Evolutionary conservation across 1,139 yeast genomes (phyloP).

Genomic region (Kodamaea alishanica): DNA sequence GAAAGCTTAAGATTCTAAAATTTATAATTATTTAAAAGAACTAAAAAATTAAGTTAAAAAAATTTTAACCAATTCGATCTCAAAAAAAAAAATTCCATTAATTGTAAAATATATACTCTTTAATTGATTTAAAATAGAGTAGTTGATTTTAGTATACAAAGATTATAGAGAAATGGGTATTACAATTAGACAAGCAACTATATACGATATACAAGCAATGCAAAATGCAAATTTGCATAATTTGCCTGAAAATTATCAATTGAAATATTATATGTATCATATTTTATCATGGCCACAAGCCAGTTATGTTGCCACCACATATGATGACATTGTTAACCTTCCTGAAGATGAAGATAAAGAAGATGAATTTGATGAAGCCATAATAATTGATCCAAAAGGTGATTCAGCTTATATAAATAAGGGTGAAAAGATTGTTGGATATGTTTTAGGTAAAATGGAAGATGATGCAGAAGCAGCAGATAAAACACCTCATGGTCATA

Average conservation of each 20-base stretch:
- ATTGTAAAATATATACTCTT: neutral
- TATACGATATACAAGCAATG: slow-evolving; percentile 87
- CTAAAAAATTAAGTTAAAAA: neutral
- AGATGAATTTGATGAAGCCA: slow-evolving; percentile 21
- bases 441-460: slow-evolving; percentile 94
- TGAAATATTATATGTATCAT: slow-evolving; percentile 92
- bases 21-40: neutral
- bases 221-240: slow-evolving; percentile 93
- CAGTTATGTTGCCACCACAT: slow-evolving; percentile 89
- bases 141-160: neutral
- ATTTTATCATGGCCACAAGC: slow-evolving; percentile 97
- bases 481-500: slow-evolving; percentile 84
- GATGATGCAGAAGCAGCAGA: slow-evolving; percentile 81
- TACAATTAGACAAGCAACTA: slow-evolving; percentile 84
- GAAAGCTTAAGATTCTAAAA: slow-evolving; percentile 33
- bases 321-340: slow-evolving; percentile 27
- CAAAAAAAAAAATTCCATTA: neutral
- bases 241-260: slow-evolving; percentile 89
- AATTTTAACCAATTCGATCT: neutral
- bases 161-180: slow-evolving; percentile 54
- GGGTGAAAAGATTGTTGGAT: slow-evolving; percentile 86
- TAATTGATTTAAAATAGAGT: neutral
- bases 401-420: slow-evolving; percentile 55
- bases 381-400: slow-evolving; percentile 42
- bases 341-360: slow-evolving; percentile 34